Conservation (phyloP, 352 stramenopile genomes). For the Phytophthora citrophthora region DNA sequence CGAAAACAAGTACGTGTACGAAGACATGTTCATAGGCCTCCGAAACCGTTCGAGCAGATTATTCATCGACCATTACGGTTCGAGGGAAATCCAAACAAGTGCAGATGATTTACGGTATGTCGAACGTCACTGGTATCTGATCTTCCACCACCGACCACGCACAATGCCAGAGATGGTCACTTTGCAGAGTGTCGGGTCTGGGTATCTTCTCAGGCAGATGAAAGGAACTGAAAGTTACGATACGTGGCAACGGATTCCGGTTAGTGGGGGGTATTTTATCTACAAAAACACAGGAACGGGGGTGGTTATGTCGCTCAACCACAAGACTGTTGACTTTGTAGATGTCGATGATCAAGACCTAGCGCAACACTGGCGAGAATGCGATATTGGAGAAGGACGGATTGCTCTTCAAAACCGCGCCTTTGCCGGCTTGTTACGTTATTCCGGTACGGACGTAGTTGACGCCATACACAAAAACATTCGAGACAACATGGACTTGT, state of each 20-base stretch:
- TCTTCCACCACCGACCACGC: background rate
- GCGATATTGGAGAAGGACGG: background rate
- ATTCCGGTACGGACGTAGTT: background rate
- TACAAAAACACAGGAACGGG: background rate
- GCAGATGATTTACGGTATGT: background rate
- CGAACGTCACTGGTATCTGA: conserved; percentile 1
- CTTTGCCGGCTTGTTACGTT: background rate
- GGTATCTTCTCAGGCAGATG: background rate
- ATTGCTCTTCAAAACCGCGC: conserved; percentile 2
- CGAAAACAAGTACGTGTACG: background rate
- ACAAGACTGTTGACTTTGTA: background rate
- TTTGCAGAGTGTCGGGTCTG: background rate
- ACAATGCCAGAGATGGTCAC: background rate
- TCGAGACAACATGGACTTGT: background rate
- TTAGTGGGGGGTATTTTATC: background rate
- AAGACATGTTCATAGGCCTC: background rate
- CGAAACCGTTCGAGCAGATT: background rate
- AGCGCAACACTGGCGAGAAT: background rate
- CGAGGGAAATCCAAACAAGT: background rate
- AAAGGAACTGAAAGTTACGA: background rate
- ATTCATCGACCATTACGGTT: background rate
- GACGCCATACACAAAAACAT: background rate
- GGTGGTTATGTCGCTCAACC: background rate
- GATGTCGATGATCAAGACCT: background rate
- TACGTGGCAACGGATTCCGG: background rate